Evolutionary conservation across 208 protist genomes (phyloP).

Genomic region (Wallacemonas rigidus): DNA sequence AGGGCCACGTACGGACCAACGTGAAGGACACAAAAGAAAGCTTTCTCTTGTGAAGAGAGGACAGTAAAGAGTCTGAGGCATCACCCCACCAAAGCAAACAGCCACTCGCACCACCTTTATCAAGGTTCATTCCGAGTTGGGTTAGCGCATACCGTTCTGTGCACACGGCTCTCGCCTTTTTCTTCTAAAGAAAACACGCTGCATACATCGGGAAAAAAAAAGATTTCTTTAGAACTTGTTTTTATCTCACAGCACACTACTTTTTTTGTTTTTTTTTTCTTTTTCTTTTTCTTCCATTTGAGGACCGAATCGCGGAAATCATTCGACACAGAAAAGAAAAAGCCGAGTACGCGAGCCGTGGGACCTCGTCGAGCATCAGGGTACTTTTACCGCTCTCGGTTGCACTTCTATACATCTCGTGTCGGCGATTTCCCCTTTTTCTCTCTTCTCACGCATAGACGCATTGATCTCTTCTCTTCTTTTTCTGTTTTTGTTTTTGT

Average conservation of each 20-base stretch:
- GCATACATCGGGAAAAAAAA: constrained; percentile 2
- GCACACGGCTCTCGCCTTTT: neutral
- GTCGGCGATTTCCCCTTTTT: neutral
- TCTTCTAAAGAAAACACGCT: neutral
- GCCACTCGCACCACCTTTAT: neutral
- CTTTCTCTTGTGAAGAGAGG: too few relatives aligned
- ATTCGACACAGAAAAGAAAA: too few relatives aligned
- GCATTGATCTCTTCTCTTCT: constrained; percentile 26
- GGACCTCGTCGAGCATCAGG: too few relatives aligned
- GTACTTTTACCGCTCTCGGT: too few relatives aligned
- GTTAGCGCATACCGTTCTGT: neutral
- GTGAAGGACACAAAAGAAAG: too few relatives aligned
- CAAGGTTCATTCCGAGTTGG: neutral
- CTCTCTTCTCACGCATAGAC: constrained; percentile 5
- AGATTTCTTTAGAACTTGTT: neutral
- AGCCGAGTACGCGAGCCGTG: too few relatives aligned
- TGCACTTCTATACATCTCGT: too few relatives aligned
- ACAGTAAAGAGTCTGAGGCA: neutral
- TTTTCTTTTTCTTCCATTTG: constrained; percentile 8
- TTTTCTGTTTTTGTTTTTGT: constrained; percentile 25
- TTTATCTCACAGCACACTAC: neutral
- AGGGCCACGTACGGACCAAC: too few relatives aligned
- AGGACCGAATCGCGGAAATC: neutral
- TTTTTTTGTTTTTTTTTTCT: constrained; percentile 20
- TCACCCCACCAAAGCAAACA: neutral